A percentile compares a stretch with the other conserved stretches of the same genome.
These are phyloP conservation scores for Lepiota brunneoincarnata DNA, from an alignment of 768 basidiomycete species.

Conservation along the genomic window DNA sequence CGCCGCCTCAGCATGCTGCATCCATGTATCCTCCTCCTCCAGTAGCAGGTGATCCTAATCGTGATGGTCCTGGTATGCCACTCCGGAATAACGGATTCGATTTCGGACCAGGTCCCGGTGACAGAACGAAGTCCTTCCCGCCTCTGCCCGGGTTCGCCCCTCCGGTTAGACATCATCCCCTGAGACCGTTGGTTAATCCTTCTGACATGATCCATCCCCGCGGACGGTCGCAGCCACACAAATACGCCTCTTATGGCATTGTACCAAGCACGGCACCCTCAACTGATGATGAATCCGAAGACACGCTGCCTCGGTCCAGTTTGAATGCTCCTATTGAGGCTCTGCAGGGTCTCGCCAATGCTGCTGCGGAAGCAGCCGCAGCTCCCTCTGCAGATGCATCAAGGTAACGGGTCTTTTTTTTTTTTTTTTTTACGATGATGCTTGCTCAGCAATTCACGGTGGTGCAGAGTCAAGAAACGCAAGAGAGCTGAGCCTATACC, in stretches of 20 bases:
- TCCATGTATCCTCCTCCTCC: slow-evolving; percentile 30
- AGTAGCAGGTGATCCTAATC: slow-evolving; percentile 8
- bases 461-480: slow-evolving; percentile 72
- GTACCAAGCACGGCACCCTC: slow-evolving; percentile 80
- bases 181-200: slow-evolving; percentile 6
- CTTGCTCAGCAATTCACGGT: slow-evolving; percentile 11
- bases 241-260: slow-evolving; percentile 90
- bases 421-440: slow-evolving; percentile 8
- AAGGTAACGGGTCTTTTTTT: too few relatives aligned
- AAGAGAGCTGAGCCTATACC: slow-evolving; percentile 82
- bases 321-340: slow-evolving; percentile 94
- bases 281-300: slow-evolving; percentile 90
- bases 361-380: slow-evolving; percentile 90
- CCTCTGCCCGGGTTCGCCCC: slow-evolving; percentile 91
- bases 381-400: slow-evolving; percentile 65
- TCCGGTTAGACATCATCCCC: slow-evolving; percentile 51
- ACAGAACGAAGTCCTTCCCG: slow-evolving; percentile 56
- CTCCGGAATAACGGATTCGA: slow-evolving; percentile 40
- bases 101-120: slow-evolving; percentile 26
- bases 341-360: slow-evolving; percentile 90
- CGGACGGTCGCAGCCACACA: slow-evolving; percentile 63
- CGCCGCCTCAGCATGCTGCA: slow-evolving; percentile 29
- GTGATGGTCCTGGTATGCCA: slow-evolving; percentile 30
- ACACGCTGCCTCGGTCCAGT: slow-evolving; percentile 78
- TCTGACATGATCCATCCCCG: slow-evolving; percentile 17